phyloP scores from a whole-genome alignment of 2,329 filamentous ascomycete species.

The Lecanicillium sp. region DNA sequence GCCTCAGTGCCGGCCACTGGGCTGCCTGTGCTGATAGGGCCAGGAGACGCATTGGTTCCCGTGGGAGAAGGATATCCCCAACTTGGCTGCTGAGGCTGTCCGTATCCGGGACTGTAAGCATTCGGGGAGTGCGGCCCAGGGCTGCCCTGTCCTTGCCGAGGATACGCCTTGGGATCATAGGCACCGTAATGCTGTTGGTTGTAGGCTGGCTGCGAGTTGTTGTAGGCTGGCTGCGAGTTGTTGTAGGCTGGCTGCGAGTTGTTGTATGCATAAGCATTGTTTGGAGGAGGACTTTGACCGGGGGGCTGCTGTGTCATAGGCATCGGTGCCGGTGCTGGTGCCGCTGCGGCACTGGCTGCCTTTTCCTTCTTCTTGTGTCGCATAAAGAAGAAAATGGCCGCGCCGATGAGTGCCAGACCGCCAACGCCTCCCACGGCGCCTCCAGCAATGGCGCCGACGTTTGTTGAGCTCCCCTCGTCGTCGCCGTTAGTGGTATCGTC shows the following conservation, averaged over 20 bases:
- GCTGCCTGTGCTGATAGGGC: not conserved
- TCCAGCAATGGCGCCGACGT: conserved; percentile 4
- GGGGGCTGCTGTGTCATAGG: not conserved
- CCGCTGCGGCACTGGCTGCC: not conserved
- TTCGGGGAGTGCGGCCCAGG: not conserved
- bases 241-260: too few relatives aligned
- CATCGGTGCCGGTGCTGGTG: conserved; percentile 1
- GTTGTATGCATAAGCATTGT: not conserved
- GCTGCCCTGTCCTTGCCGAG: conserved; percentile 1
- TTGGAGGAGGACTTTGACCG: not conserved
- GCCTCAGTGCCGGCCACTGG: not conserved
- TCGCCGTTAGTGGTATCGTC: not conserved
- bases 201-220: not conserved
- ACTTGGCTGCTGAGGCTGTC: conserved; percentile 1
- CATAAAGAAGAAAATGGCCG: conserved; percentile 5
- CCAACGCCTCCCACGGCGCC: conserved; percentile 4
- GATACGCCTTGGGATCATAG: conserved; percentile 5
- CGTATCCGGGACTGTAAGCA: not conserved
- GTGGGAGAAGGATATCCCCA: conserved; percentile 2
- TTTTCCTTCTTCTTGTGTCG: conserved; percentile 1
- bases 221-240: not conserved
- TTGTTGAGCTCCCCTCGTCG: not conserved
- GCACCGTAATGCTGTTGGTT: conserved; percentile 1
- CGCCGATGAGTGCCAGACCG: conserved; percentile 2
- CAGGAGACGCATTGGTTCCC: not conserved